These are phyloP conservation scores for Pseudopyrenochaeta lycopersici DNA, from an alignment of 2,329 filamentous ascomycete species.

Conservation along the genomic window DNA sequence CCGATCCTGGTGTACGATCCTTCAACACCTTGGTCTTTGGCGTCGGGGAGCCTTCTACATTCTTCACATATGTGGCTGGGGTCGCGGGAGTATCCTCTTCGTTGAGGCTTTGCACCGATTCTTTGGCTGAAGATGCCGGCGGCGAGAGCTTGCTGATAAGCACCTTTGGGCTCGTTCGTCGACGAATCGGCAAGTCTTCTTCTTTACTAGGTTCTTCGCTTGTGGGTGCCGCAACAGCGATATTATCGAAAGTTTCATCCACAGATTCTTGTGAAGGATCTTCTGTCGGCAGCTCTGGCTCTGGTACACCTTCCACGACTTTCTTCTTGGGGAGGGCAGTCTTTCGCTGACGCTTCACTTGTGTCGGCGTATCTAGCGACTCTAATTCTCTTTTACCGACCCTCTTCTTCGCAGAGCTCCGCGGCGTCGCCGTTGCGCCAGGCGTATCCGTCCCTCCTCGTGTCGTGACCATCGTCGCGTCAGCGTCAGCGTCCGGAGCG, in stretches of 20 bases:
- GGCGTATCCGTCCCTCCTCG: constrained; percentile 42
- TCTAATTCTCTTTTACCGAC: constrained; percentile 42
- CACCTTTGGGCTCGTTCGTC: constrained; percentile 34
- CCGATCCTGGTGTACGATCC: constrained; percentile 22
- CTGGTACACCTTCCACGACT: neutral
- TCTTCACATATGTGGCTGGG: constrained; percentile 28
- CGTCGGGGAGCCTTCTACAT: constrained; percentile 33
- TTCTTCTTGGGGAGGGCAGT: constrained; percentile 20
- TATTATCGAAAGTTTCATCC: constrained; percentile 21
- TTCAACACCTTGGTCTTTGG: constrained; percentile 21
- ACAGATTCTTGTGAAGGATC: constrained; percentile 15
- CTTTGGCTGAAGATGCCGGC: constrained; percentile 13
- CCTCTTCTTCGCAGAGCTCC: constrained; percentile 33
- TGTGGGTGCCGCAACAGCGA: constrained; percentile 14
- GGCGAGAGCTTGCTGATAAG: constrained; percentile 25
- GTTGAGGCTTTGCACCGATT: constrained; percentile 6
- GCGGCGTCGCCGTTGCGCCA: constrained; percentile 31
- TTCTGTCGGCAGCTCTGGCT: constrained; percentile 7
- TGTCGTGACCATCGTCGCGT: constrained; percentile 45
- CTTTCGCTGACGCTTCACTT: constrained; percentile 38
- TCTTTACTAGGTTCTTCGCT: constrained; percentile 12
- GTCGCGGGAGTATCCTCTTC: constrained; percentile 17
- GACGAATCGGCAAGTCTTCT: constrained; percentile 26
- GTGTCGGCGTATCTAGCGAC: constrained; percentile 38
- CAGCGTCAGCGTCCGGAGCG: constrained; percentile 14